Base-by-base conservation (phyloP, 768 basidiomycete species). In the Podaxis sp. region DNA sequence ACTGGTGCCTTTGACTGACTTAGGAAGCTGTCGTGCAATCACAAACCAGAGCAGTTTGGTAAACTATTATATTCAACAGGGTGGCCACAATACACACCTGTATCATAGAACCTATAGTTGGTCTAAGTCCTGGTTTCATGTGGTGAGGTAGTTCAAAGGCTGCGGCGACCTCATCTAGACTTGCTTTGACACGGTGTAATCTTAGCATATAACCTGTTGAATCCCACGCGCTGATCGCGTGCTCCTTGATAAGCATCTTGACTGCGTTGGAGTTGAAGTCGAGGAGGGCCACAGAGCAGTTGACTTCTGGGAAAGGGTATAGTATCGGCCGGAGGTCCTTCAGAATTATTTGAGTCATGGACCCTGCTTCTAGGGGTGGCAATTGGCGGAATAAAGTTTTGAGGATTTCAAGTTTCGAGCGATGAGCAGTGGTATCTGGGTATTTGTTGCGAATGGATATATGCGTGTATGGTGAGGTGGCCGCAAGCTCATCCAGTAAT, bases 341-440 rank as follows among this genome's bases (percentile, higher is more conserved):
- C 38, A 96, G 82, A 63, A 98, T 90, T 65, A 96, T 88, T 69
- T 98, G 95, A 0, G 90, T 89, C 53, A 96, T 77, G 64, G 88
- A 83, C 0, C 85, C 79, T 2, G 89, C 83, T 44, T 91, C 89
- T 11, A 74, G 73, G 0, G 93, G 86, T 1, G 86, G 78, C 10
- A 94, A 75, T 2, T 77, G 72, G 44, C 79, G 77, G 65, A 86
- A 95, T 2, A 96, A 78, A 15, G 76, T 72, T n/a, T 76, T 75
- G 1, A 95, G 76, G 48, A 82, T 74, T 0, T 75, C 67, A 2
- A 77, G 76, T 53, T 72, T 77, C 2, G 67, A 64, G 36, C 75
- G 72, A 30, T 53, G 56, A 46, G 55, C 40, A 8, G 8, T 8
- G 8, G 17, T 51, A 13, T 22, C 12, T 11, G 73, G 70, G 63